Conservation (phyloP, 345 rosid species). For the Linum usitatissimum region DNA sequence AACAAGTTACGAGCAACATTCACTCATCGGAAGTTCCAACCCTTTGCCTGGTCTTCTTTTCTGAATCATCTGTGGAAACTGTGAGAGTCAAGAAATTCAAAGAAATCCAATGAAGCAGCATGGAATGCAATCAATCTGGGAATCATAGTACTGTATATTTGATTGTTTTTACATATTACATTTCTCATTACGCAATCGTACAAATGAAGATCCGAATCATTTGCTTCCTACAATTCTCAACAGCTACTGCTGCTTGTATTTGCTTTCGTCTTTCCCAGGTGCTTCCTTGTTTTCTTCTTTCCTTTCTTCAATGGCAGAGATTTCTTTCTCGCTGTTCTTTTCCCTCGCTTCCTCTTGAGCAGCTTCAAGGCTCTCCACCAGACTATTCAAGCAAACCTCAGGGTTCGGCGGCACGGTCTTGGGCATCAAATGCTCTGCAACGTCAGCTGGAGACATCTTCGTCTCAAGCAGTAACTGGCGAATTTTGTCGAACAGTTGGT, state of each 20-base stretch:
- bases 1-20: too few species aligned
- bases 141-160: too few species aligned
- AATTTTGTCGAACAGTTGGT: slow-evolving; percentile 2
- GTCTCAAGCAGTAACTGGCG: slow-evolving; percentile 4
- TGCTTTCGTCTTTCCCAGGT: neutral
- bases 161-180: neutral
- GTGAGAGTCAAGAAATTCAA: too few species aligned
- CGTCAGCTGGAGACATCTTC: slow-evolving; percentile 17
- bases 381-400: slow-evolving; percentile 11
- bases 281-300: slow-evolving; percentile 1
- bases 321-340: neutral
- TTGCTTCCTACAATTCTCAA: too few species aligned
- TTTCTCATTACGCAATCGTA: neutral
- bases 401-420: neutral
- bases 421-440: slow-evolving; percentile 20
- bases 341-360: slow-evolving; percentile 1
- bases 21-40: too few species aligned
- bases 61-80: too few species aligned
- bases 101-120: too few species aligned
- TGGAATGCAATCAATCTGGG: too few species aligned
- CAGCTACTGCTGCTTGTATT: neutral
- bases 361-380: slow-evolving; percentile 3
- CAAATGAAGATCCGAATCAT: neutral
- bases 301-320: neutral
- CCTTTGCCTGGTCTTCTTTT: too few species aligned